Conservation (phyloP, 495 filamentous ascomycete species). For the Trichoderma asperelloides region DNA sequence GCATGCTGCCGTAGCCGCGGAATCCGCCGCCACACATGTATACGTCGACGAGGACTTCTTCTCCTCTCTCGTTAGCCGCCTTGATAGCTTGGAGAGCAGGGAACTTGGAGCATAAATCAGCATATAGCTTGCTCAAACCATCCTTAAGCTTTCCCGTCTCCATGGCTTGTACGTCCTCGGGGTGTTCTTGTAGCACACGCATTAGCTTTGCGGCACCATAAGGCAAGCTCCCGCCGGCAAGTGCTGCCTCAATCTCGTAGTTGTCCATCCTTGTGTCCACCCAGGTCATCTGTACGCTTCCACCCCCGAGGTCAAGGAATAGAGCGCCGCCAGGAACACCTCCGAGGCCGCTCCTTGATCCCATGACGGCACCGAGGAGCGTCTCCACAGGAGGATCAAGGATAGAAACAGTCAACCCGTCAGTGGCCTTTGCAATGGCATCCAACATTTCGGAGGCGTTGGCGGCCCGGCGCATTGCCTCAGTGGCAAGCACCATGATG, state of each 20-base stretch:
- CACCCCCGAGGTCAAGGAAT: slow-evolving; percentile 84
- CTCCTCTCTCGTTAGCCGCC: slow-evolving; percentile 31
- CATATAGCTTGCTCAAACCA: slow-evolving; percentile 54
- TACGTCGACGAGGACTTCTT: slow-evolving; percentile 54
- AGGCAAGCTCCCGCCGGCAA: slow-evolving; percentile 51
- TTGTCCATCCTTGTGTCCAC: slow-evolving; percentile 47
- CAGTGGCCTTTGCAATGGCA: slow-evolving; percentile 45
- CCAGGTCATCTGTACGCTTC: slow-evolving; percentile 86
- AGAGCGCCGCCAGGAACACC: slow-evolving; percentile 53
- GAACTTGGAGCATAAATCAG: slow-evolving; percentile 49
- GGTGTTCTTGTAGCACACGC: slow-evolving; percentile 41
- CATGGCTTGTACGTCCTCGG: slow-evolving; percentile 30
- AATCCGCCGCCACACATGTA: slow-evolving; percentile 90
- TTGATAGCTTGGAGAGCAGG: slow-evolving; percentile 42
- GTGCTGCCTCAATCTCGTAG: slow-evolving; percentile 40
- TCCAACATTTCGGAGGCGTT: slow-evolving; percentile 62
- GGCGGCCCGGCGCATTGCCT: slow-evolving; percentile 73
- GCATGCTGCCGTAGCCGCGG: slow-evolving; percentile 78
- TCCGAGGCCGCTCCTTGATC: slow-evolving; percentile 66
- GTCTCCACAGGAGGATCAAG: slow-evolving; percentile 76
- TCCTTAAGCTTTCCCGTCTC: slow-evolving; percentile 49
- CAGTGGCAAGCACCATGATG: slow-evolving; percentile 73
- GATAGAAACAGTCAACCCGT: slow-evolving; percentile 59
- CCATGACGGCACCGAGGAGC: slow-evolving; percentile 64
- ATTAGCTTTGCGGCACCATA: slow-evolving; percentile 82